Conservation (phyloP, 257 asterid genomes). For the Oldenlandia corymbosa region DNA sequence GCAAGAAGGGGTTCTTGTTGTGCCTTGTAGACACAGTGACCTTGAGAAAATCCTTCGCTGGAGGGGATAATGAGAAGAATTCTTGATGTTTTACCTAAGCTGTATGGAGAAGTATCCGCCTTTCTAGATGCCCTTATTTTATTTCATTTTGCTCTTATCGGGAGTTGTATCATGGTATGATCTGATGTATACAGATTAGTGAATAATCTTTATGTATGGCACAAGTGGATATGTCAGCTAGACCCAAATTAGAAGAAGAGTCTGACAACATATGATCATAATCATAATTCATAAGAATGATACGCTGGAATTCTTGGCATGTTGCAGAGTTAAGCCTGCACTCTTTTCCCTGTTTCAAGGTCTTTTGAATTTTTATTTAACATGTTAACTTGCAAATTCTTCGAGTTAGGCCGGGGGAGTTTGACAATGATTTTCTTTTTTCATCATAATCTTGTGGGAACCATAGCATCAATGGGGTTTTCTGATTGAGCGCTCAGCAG, state of each 20-base stretch:
- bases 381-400: too few species aligned
- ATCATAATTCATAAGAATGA: too few species aligned
- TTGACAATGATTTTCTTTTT: too few species aligned
- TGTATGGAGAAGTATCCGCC: background rate
- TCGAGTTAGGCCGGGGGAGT: too few species aligned
- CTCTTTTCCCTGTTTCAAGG: too few species aligned
- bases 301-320: too few species aligned
- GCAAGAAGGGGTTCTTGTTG: constrained; percentile 40
- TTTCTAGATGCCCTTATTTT: background rate
- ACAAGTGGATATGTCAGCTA: too few species aligned
- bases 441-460: background rate
- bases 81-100: background rate
- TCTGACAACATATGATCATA: background rate
- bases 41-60: constrained; percentile 33
- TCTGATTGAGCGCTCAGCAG: too few species aligned
- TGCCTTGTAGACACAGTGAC: constrained; percentile 42
- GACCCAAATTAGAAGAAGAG: too few species aligned
- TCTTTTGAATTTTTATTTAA: background rate
- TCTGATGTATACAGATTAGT: background rate
- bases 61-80: constrained; percentile 6
- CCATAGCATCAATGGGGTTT: background rate
- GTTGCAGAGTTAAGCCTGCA: too few species aligned
- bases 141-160: background rate
- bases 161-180: background rate
- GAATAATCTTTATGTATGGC: background rate